Evolutionary conservation across 306 rosid genomes (phyloP).

Genomic region (Datisca glomerata): DNA sequence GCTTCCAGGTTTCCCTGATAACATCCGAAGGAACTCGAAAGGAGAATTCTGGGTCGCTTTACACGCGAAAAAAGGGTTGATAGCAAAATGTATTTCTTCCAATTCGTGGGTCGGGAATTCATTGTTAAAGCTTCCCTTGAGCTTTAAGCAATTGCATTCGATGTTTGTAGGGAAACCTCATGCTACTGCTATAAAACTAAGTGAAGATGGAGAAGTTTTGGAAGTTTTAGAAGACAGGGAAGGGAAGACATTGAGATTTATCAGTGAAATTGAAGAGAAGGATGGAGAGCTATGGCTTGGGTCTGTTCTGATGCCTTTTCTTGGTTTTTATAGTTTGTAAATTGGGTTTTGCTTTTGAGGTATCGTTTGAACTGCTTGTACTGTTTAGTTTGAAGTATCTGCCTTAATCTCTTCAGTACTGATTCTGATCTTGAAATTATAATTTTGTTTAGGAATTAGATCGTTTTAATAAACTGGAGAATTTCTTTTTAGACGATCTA

Average conservation of each 20-base stretch:
- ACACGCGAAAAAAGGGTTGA: constrained; percentile 44
- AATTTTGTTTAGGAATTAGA: no score
- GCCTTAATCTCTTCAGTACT: no score
- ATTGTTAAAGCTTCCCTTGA: constrained; percentile 41
- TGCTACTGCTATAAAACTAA: constrained; percentile 51
- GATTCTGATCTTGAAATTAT: no score
- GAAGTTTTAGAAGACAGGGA: constrained; percentile 69
- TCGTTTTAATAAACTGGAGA: no score
- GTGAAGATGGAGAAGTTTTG: constrained; percentile 50
- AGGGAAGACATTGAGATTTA: constrained; percentile 52
- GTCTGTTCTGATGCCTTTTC: constrained; percentile 68
- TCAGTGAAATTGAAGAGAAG: constrained; percentile 82
- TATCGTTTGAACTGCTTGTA: no score
- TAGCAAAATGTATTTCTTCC: constrained; percentile 32
- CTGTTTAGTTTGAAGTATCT: no score
- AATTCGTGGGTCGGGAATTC: constrained; percentile 44
- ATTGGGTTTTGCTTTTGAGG: no score
- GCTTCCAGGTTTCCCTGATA: constrained; percentile 83
- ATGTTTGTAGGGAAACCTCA: constrained; percentile 56
- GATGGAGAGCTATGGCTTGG: constrained; percentile 85
- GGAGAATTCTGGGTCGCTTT: constrained; percentile 90
- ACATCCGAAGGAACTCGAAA: constrained; percentile 49
- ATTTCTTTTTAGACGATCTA: no score
- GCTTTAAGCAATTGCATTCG: constrained; percentile 44
- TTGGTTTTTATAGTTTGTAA: constrained; percentile 52